Conservation (phyloP, 306 rosid genomes). For the Canavalia ensiformis region DNA sequence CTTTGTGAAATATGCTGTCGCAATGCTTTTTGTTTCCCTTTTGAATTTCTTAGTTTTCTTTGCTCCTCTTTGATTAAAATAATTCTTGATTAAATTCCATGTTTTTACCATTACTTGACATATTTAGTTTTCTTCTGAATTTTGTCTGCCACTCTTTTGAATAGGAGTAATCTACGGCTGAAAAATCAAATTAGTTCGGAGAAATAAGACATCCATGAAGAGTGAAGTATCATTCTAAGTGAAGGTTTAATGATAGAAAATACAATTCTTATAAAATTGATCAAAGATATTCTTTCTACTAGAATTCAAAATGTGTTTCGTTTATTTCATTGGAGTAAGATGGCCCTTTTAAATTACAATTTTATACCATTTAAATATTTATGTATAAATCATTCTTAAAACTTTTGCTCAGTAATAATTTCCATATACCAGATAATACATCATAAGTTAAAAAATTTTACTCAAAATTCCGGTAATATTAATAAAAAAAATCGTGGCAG, state of each 20-base stretch:
- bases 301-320: slow-evolving; percentile 73
- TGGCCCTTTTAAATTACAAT: too few relatives aligned
- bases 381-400: background rate
- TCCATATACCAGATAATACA: too few relatives aligned
- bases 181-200: slow-evolving; percentile 42
- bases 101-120: background rate
- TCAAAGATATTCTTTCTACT: slow-evolving; percentile 61
- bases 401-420: too few relatives aligned
- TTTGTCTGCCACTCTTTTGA: slow-evolving; percentile 23
- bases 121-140: background rate
- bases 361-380: background rate
- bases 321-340: slow-evolving; percentile 29
- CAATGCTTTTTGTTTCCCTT: too few relatives aligned
- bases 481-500: too few relatives aligned
- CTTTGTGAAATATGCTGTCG: background rate
- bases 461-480: too few relatives aligned
- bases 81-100: background rate
- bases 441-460: too few relatives aligned
- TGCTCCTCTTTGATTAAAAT: background rate
- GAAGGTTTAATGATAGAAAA: slow-evolving; percentile 35
- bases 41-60: background rate
- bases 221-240: slow-evolving; percentile 34
- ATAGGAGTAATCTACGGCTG: slow-evolving; percentile 48
- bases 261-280: slow-evolving; percentile 36
- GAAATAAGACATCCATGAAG: slow-evolving; percentile 38